These are phyloP conservation scores for Mollisia scopiformis DNA, from an alignment of 2,329 filamentous ascomycete genomes.

Conservation along the genomic window DNA sequence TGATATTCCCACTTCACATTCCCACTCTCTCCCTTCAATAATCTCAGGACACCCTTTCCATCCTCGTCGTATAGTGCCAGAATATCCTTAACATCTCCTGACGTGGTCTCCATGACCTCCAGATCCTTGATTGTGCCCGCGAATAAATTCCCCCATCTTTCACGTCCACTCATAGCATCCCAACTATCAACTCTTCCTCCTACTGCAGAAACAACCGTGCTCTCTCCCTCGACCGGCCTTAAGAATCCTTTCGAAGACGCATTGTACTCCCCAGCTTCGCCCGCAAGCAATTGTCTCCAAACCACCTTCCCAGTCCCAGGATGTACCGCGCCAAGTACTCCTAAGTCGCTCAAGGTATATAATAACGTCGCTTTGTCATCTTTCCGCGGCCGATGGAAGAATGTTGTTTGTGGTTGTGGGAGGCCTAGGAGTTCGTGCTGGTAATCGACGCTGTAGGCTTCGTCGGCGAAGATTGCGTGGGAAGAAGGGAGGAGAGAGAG, in stretches of 20 bases:
- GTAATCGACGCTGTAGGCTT: conserved; percentile 90
- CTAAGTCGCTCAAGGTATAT: conserved; percentile 86
- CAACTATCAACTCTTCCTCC: conserved; percentile 75
- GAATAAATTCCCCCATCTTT: conserved; percentile 73
- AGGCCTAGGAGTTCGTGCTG: conserved; percentile 87
- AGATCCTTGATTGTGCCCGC: conserved; percentile 65
- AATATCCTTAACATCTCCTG: conserved; percentile 65
- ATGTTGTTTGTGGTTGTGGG: conserved; percentile 81
- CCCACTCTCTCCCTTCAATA: conserved; percentile 74
- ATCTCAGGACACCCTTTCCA: conserved; percentile 62
- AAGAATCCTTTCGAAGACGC: conserved; percentile 47
- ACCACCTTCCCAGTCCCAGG: conserved; percentile 82
- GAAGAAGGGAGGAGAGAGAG: conserved; percentile 34
- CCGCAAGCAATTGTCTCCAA: conserved; percentile 79
- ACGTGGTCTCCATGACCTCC: conserved; percentile 70
- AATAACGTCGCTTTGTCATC: conserved; percentile 86
- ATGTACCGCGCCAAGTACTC: conserved; percentile 84
- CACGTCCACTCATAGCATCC: conserved; percentile 80
- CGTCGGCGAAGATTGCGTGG: conserved; percentile 79
- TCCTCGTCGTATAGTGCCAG: conserved; percentile 67
- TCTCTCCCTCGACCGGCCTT: conserved; percentile 77
- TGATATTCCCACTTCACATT: conserved; percentile 77
- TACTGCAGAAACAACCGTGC: conserved; percentile 74
- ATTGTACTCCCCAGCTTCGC: conserved; percentile 23
- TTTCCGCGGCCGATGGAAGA: conserved; percentile 87